Evolutionary conservation across 2,329 filamentous ascomycete species (phyloP).

Genomic region (Fusarium tuaranense): DNA sequence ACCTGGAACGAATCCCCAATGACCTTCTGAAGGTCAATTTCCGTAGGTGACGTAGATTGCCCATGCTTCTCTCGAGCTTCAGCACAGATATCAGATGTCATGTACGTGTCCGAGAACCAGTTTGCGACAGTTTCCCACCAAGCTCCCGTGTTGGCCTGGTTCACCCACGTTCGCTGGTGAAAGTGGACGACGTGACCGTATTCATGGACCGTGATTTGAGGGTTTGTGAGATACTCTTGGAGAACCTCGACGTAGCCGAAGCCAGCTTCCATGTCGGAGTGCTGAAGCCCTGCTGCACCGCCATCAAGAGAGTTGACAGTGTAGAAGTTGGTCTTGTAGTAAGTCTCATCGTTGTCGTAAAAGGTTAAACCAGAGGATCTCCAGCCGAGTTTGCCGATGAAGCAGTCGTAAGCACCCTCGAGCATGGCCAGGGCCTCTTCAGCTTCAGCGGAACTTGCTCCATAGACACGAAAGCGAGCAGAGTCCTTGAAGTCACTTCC

Average conservation of each 20-base stretch:
- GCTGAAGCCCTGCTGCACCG: background rate
- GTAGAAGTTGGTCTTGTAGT: background rate
- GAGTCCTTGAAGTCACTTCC: background rate
- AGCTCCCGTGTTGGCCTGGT: conserved; percentile 1
- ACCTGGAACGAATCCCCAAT: background rate
- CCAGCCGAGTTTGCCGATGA: background rate
- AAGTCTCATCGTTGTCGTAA: background rate
- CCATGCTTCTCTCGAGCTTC: background rate
- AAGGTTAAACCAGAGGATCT: background rate
- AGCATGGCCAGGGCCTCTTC: background rate
- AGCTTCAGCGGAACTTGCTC: background rate
- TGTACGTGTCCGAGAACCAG: background rate
- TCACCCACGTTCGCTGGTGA: background rate
- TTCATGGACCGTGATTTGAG: background rate
- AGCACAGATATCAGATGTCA: background rate
- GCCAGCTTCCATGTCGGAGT: background rate
- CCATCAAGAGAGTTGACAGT: background rate
- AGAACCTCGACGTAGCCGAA: background rate
- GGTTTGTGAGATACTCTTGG: background rate
- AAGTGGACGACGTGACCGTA: background rate
- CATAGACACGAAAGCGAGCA: background rate
- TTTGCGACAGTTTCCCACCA: conserved; percentile 2
- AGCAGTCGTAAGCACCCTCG: background rate
- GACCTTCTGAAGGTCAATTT: background rate
- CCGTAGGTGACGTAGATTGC: background rate